Percentiles rank a stretch among this genome's conserved stretches.
These are phyloP conservation scores for Straminergon stramineum DNA, from an alignment of 225 moss, liverwort and hornwort species.

Conservation along the genomic window DNA sequence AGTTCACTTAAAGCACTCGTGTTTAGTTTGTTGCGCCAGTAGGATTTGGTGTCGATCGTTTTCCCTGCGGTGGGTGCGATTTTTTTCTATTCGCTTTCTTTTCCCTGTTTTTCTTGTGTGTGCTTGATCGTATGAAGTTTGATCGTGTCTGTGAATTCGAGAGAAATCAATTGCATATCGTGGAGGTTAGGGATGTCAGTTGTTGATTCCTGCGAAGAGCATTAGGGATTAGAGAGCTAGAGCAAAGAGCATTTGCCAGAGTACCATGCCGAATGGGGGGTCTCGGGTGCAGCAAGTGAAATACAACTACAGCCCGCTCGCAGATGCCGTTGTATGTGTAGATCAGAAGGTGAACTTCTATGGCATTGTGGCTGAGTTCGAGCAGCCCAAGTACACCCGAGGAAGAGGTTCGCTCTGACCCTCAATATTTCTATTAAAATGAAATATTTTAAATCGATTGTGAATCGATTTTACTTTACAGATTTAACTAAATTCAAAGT, in stretches of 20 bases:
- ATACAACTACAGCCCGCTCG: conserved; percentile 45
- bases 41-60: not conserved
- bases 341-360: conserved; percentile 70
- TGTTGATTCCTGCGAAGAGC: not conserved
- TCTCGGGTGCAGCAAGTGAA: conserved; percentile 25
- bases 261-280: conserved; percentile 5
- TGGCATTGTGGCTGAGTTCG: conserved; percentile 74
- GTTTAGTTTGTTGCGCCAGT: not conserved
- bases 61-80: not conserved
- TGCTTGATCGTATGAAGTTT: not conserved
- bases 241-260: not conserved
- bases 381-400: conserved; percentile 69
- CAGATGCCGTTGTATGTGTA: conserved; percentile 49
- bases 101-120: not conserved
- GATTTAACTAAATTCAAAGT: not conserved
- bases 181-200: not conserved
- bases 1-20: not conserved
- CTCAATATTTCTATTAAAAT: not conserved
- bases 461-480: not conserved
- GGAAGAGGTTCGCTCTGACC: conserved; percentile 28
- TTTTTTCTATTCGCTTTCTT: too few species aligned
- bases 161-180: not conserved
- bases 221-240: not conserved
- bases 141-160: not conserved
- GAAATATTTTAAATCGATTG: not conserved